phyloP scores from a whole-genome alignment of 2,329 filamentous ascomycete species.

The Epichloe hybrida region DNA sequence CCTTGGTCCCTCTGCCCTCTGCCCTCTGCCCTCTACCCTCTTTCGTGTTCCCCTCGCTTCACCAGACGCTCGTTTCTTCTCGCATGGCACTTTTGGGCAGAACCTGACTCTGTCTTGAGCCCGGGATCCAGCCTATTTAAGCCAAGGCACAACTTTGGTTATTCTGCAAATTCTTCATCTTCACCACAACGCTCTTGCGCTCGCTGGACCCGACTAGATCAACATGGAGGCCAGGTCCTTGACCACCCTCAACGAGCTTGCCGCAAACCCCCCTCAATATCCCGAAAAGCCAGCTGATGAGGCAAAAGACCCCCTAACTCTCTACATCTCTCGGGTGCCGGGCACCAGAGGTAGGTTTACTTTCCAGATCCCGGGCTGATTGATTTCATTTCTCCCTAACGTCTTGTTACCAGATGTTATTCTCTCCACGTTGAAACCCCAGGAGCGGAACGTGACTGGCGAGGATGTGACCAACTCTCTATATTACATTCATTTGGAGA shows the following conservation, averaged over 20 bases:
- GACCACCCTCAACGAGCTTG: slow-evolving; percentile 63
- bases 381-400: not conserved
- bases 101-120: not conserved
- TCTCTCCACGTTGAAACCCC: slow-evolving; percentile 79
- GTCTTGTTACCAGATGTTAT: slow-evolving; percentile 58
- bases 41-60: not conserved
- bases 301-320: slow-evolving; percentile 55
- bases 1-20: not conserved
- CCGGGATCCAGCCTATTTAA: not conserved
- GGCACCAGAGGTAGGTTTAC: slow-evolving; percentile 61
- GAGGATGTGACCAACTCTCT: slow-evolving; percentile 78
- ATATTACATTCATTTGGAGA: slow-evolving; percentile 71
- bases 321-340: slow-evolving; percentile 90
- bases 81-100: not conserved
- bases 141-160: not conserved
- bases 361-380: not conserved
- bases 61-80: not conserved
- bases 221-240: slow-evolving; percentile 70
- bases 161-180: not conserved
- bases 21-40: not conserved
- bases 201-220: not conserved
- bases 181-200: not conserved
- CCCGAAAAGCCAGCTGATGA: slow-evolving; percentile 61
- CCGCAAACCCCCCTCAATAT: slow-evolving; percentile 81
- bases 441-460: slow-evolving; percentile 73